Conservation (phyloP, 2,329 filamentous ascomycete species). For the Fonsecaea pedrosoi region DNA sequence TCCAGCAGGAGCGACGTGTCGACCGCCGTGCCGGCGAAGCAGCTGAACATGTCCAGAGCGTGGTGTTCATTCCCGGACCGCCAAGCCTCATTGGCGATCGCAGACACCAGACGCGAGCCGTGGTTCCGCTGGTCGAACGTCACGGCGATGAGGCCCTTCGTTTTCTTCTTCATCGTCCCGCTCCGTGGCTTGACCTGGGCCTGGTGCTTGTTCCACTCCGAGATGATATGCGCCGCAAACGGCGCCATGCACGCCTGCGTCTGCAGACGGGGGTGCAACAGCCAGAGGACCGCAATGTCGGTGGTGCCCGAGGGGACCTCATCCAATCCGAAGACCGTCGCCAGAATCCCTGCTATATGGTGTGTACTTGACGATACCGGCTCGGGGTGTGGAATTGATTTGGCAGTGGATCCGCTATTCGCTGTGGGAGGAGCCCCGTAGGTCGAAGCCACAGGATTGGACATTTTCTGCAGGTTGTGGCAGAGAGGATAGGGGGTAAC, state of each 20-base stretch:
- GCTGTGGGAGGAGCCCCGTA: constrained; percentile 30
- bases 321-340: constrained; percentile 79
- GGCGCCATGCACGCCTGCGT: constrained; percentile 75
- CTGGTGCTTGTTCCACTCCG: constrained; percentile 65
- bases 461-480: not conserved
- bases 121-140: constrained; percentile 95
- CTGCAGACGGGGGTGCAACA: constrained; percentile 80
- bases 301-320: constrained; percentile 67
- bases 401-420: constrained; percentile 34
- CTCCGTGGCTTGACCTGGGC: constrained; percentile 39
- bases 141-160: constrained; percentile 74
- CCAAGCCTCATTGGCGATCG: constrained; percentile 78
- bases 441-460: constrained; percentile 39
- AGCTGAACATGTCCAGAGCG: constrained; percentile 88
- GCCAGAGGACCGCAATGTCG: constrained; percentile 81
- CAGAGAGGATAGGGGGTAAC: not conserved
- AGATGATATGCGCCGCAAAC: constrained; percentile 72
- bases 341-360: constrained; percentile 77
- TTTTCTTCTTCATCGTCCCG: constrained; percentile 32
- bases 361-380: constrained; percentile 54
- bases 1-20: constrained; percentile 80
- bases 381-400: constrained; percentile 38
- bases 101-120: constrained; percentile 72
- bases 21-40: constrained; percentile 67
- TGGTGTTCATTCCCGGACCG: constrained; percentile 77